Evolutionary conservation across 306 rosid species (phyloP).

Genomic region (Carpinus fangiana): DNA sequence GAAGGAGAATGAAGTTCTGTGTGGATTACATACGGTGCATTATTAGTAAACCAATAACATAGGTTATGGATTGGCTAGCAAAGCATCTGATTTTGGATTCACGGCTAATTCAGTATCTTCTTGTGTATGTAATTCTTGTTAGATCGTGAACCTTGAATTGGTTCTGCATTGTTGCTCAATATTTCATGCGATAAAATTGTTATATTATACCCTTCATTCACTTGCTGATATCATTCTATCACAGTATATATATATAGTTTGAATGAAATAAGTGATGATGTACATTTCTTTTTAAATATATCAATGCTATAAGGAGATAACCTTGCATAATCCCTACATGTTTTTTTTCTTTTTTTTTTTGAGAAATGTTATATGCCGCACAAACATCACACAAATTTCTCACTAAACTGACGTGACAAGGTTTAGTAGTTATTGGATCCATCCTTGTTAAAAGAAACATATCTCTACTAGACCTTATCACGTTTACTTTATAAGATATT

Average conservation of each 20-base stretch:
- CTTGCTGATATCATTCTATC: conserved; percentile 27
- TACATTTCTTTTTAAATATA: background rate
- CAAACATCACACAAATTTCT: too few species aligned
- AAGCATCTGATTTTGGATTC: conserved; percentile 36
- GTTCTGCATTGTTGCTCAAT: conserved; percentile 31
- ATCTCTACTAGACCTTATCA: too few species aligned
- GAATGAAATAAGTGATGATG: conserved; percentile 30
- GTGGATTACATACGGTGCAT: conserved; percentile 18
- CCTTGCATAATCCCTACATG: background rate
- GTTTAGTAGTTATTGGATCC: too few species aligned
- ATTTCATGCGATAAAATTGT: conserved; percentile 24
- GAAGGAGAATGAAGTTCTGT: conserved; percentile 60
- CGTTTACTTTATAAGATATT: too few species aligned
- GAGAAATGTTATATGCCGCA: too few species aligned
- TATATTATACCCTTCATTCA: conserved; percentile 40
- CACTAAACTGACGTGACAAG: too few species aligned
- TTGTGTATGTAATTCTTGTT: conserved; percentile 47
- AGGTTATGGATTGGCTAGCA: conserved; percentile 36
- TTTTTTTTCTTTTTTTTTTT: too few species aligned
- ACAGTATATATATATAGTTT: conserved; percentile 26
- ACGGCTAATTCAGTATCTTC: conserved; percentile 37
- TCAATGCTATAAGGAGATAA: background rate
- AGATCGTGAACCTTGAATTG: conserved; percentile 36
- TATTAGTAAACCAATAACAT: conserved; percentile 31
- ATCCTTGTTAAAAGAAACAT: too few species aligned